Evolutionary conservation across 2,329 filamentous ascomycete genomes (phyloP).

Genomic region (Zasmidium cellare): DNA sequence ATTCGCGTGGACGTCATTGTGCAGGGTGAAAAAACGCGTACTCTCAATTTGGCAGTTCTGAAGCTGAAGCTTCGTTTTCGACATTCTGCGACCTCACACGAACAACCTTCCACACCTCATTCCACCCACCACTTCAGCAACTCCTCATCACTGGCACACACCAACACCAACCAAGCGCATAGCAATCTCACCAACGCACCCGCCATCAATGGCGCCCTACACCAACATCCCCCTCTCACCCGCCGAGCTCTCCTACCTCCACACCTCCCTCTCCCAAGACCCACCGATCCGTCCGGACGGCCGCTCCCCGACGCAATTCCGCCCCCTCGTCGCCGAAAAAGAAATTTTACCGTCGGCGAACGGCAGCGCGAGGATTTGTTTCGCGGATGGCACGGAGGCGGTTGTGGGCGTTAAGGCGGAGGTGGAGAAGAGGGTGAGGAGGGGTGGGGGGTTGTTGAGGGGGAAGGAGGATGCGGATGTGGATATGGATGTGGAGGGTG

Average conservation of each 20-base stretch:
- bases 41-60: neutral
- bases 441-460: slow-evolving; percentile 21
- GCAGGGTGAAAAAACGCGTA: neutral
- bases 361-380: slow-evolving; percentile 89
- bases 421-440: slow-evolving; percentile 72
- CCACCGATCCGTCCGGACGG: slow-evolving; percentile 90
- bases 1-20: neutral
- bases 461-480: slow-evolving; percentile 34
- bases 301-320: slow-evolving; percentile 80
- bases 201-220: slow-evolving; percentile 56
- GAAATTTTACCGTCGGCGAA: slow-evolving; percentile 87
- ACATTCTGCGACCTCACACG: neutral
- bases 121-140: neutral
- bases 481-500: slow-evolving; percentile 44
- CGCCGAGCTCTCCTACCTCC: slow-evolving; percentile 93
- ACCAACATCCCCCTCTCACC: slow-evolving; percentile 76
- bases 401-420: slow-evolving; percentile 95
- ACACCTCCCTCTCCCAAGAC: slow-evolving; percentile 75
- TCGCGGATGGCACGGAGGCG: slow-evolving; percentile 92
- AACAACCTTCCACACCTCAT: neutral
- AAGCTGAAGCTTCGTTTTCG: neutral
- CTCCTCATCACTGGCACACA: neutral
- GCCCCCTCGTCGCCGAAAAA: slow-evolving; percentile 85
- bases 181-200: no score
- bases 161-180: neutral